phyloP scores from a whole-genome alignment of 2,329 filamentous ascomycete genomes.

The Botryotinia globosa region DNA sequence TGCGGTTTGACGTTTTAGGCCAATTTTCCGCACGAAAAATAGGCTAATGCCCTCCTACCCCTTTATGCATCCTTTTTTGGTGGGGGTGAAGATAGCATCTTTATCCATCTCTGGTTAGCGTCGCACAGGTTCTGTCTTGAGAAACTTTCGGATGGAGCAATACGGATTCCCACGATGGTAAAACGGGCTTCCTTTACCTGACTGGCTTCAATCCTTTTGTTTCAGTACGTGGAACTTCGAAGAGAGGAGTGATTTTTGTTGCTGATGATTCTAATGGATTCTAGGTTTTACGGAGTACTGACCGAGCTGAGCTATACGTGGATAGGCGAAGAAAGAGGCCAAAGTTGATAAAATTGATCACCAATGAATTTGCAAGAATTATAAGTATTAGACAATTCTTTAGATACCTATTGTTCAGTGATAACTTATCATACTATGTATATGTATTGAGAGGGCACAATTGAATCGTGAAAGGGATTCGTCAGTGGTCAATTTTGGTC shows the following conservation, averaged over 20 bases:
- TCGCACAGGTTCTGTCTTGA: background rate
- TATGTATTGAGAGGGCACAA: too few species aligned
- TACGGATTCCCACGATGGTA: background rate
- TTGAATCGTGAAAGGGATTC: too few species aligned
- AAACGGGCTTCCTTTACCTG: constrained; percentile 9
- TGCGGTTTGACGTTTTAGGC: constrained; percentile 17
- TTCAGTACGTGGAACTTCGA: constrained; percentile 8
- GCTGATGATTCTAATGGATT: background rate
- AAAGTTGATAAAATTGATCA: too few species aligned
- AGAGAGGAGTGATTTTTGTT: background rate
- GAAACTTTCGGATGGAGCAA: constrained; percentile 14
- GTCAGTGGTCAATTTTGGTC: too few species aligned
- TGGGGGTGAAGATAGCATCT: constrained; percentile 11
- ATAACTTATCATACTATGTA: too few species aligned
- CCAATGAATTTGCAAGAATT: too few species aligned
- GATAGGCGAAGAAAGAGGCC: too few species aligned
- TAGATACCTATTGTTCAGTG: too few species aligned
- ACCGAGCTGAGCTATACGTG: too few species aligned
- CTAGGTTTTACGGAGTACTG: background rate
- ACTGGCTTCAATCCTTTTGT: constrained; percentile 8
- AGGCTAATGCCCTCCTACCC: constrained; percentile 16
- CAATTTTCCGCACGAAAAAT: constrained; percentile 6
- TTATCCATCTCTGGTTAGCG: constrained; percentile 4
- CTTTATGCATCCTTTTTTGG: constrained; percentile 19
- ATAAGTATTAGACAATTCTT: too few species aligned